These are phyloP conservation scores for Penicillium sp. DNA, from an alignment of 2,329 filamentous ascomycete species.

Conservation along the genomic window DNA sequence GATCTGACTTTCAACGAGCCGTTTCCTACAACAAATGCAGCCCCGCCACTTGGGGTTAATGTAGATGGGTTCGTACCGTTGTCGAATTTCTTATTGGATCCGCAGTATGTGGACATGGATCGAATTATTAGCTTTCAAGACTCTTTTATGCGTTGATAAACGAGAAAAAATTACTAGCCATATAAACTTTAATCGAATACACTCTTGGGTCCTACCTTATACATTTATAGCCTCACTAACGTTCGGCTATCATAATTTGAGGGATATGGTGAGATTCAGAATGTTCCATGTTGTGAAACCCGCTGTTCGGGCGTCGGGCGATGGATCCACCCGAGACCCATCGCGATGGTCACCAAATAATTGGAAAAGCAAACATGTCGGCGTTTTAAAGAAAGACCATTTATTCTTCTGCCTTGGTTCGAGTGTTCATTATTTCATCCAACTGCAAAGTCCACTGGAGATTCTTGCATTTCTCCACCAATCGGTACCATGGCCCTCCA, in stretches of 20 bases:
- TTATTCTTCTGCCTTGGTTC: background rate
- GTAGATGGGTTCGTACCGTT: background rate
- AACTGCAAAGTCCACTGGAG: background rate
- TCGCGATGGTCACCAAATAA: too few relatives aligned
- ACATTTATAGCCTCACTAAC: too few relatives aligned
- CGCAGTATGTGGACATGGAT: constrained; percentile 10
- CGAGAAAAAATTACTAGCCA: too few relatives aligned
- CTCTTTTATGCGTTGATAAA: constrained; percentile 3
- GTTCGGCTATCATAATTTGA: too few relatives aligned
- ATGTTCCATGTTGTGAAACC: background rate
- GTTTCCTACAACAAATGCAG: background rate
- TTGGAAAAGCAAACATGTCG: too few relatives aligned
- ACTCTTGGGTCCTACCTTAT: background rate
- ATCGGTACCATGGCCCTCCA: background rate
- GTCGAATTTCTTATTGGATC: constrained; percentile 3
- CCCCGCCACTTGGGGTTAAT: background rate
- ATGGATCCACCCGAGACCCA: constrained; percentile 2
- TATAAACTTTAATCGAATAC: too few relatives aligned
- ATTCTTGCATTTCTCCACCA: background rate
- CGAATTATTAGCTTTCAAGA: constrained; percentile 12
- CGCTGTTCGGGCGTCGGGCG: background rate
- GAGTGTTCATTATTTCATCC: background rate
- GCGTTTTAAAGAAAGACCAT: background rate
- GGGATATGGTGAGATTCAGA: background rate
- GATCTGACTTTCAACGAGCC: background rate